phyloP scores from a whole-genome alignment of 1,139 yeast species.

The Suhomyces bribrorum region DNA sequence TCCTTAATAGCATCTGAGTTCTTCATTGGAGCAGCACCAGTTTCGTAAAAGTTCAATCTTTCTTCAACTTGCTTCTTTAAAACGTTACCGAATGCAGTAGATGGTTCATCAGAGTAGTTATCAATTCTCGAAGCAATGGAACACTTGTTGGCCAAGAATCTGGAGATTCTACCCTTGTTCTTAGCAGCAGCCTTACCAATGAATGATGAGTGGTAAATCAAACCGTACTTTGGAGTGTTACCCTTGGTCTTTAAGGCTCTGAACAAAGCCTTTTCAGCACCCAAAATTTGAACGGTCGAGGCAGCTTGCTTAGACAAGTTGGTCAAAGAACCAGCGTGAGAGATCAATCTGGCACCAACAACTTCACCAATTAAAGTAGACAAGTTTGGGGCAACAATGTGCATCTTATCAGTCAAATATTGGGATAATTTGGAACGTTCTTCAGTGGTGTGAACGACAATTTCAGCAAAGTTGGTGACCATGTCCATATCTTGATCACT shows the following conservation, averaged over 20 bases:
- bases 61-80: slow-evolving; percentile 97
- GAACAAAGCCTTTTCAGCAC: slow-evolving; percentile 99
- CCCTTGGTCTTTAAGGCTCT: slow-evolving; percentile 98
- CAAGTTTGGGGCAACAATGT: slow-evolving; percentile 96
- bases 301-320: slow-evolving; percentile 98
- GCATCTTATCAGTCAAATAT: slow-evolving; percentile 93
- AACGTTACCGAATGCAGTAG: slow-evolving; percentile 83
- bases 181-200: slow-evolving; percentile 97
- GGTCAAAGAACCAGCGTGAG: slow-evolving; percentile 95
- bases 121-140: slow-evolving; percentile 98
- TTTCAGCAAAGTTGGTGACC: slow-evolving; percentile 87
- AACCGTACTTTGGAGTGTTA: slow-evolving; percentile 98
- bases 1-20: slow-evolving; percentile 91
- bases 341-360: slow-evolving; percentile 96
- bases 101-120: slow-evolving; percentile 86
- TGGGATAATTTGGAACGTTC: slow-evolving; percentile 87
- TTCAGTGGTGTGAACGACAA: slow-evolving; percentile 90
- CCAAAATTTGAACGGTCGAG: slow-evolving; percentile 96
- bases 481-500: slow-evolving; percentile 92
- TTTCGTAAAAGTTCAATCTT: slow-evolving; percentile 91
- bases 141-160: slow-evolving; percentile 98
- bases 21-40: slow-evolving; percentile 96
- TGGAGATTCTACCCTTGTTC: slow-evolving; percentile 98
- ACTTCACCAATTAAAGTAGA: slow-evolving; percentile 95
- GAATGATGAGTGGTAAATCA: slow-evolving; percentile 93